Base-by-base conservation (phyloP, 495 filamentous ascomycete species). In the Cryomyces minteri region DNA sequence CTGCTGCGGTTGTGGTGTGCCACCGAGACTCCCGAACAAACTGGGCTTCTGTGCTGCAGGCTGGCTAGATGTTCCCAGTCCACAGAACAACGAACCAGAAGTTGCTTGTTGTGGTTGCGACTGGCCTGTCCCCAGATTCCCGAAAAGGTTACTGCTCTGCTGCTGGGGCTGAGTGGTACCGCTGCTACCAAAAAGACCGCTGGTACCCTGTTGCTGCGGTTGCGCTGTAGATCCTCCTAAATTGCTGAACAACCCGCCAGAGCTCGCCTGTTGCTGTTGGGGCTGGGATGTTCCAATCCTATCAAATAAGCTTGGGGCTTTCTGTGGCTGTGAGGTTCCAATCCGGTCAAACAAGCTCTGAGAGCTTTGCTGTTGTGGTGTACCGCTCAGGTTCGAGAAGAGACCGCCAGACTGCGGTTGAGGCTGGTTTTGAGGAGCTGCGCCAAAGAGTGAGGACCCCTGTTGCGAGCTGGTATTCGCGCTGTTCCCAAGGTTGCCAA, bases 341-440 rank as follows among this genome's bases (percentile, higher is more conserved):
- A 41, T 31, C 18, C 48, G 9, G 29, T 40, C 48, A 40, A 50
- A 44, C 39, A 47, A 29, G 31, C 45, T 42, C 4, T 1, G 9
- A 38, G 34, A 1, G 9, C 9, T 38, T 10, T 9, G 34, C 12
- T 38, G 34, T 10, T 38, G 9, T 38, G 34, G 9, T 38, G 34
- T 14, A 38, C 9, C 34, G 34, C 34, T 14, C 12, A 38, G 34
- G 9, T 3, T 14, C 9, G 34, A 38, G 34, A 38, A 38, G 34
- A 3, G 34, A 9, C 45, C 48, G 5, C 51, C 47, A 18, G 53
- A 47, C 46, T 48, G 49, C 36, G 47, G 52, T 37, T 48, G 32
- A 12, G 36, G 45, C 43, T 48, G 48, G 34, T 44, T 51, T 31
- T 32, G 37, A 31, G 40, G n/a, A 10, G 40, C n/a, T 41, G 40